A percentile compares a stretch with the other conserved stretches of the same genome.
Evolutionary conservation across 2,329 filamentous ascomycete species (phyloP).

Genomic region (Fusarium kyushuense): DNA sequence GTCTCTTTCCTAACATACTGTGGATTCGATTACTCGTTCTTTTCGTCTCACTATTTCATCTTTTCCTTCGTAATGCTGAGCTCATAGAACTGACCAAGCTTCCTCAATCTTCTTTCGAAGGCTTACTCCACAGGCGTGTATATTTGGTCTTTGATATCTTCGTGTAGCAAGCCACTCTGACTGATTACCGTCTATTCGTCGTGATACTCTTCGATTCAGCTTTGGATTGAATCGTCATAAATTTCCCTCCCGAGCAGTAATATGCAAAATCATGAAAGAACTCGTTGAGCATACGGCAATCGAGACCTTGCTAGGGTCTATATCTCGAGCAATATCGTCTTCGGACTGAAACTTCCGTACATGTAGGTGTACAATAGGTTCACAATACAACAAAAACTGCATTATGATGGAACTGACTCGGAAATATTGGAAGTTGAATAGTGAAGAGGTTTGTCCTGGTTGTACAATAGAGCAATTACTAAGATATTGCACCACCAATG

Average conservation of each 20-base stretch:
- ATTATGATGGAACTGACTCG: neutral
- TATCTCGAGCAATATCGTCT: neutral
- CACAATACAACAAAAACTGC: neutral
- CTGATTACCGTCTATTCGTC: neutral
- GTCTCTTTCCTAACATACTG: neutral
- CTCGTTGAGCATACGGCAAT: neutral
- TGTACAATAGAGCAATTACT: neutral
- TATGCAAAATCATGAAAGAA: neutral
- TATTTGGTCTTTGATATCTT: neutral
- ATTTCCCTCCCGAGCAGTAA: neutral
- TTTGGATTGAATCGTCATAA: neutral
- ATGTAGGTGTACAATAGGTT: neutral
- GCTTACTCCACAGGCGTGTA: accelerated
- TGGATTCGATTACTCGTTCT: neutral
- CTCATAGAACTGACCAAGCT: neutral
- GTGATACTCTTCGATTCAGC: neutral
- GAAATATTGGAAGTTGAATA: neutral
- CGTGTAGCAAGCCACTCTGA: neutral
- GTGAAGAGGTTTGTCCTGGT: neutral
- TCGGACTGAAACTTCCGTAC: neutral
- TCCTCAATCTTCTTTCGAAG: neutral
- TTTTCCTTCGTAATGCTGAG: neutral
- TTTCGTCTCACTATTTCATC: neutral
- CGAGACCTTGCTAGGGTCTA: neutral
- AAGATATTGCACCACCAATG: neutral